These are phyloP conservation scores for Omphalotus guepiniiformis DNA, from an alignment of 768 basidiomycete species.

Conservation along the genomic window DNA sequence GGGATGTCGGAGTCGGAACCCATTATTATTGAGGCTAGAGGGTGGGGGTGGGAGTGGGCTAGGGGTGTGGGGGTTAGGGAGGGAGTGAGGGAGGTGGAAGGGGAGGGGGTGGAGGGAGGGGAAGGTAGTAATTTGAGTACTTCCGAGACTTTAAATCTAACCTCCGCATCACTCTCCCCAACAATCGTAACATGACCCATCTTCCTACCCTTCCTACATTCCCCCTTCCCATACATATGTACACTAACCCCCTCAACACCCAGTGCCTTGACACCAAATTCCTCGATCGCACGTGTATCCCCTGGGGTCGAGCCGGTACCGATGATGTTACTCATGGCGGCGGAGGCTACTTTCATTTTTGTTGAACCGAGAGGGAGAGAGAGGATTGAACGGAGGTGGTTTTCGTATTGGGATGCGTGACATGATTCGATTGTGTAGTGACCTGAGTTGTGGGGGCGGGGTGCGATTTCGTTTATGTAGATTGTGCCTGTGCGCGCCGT, in stretches of 20 bases:
- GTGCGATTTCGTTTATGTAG: conserved; percentile 95
- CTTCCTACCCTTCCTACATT: conserved; percentile 86
- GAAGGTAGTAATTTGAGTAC: too few relatives aligned
- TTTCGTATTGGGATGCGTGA: conserved; percentile 94
- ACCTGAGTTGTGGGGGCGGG: conserved; percentile 96
- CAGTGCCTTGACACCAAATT: too few relatives aligned
- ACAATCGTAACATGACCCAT: conserved; percentile 97
- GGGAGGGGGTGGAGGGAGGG: conserved; percentile 19
- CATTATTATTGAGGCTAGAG: conserved; percentile 94
- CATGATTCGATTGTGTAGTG: conserved; percentile 99
- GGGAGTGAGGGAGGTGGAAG: conserved; percentile 44
- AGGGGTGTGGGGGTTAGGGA: conserved; percentile 36
- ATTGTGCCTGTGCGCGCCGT: too few relatives aligned
- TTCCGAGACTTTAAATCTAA: conserved; percentile 63
- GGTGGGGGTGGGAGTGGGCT: conserved; percentile 58
- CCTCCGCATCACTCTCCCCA: conserved; percentile 73
- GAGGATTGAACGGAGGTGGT: conserved; percentile 93
- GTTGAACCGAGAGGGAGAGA: conserved; percentile 87
- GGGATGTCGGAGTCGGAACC: conserved; percentile 98
- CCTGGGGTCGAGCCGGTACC: conserved; percentile 35
- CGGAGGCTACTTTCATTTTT: conserved; percentile 77
- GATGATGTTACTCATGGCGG: conserved; percentile 93
- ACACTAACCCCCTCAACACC: conserved; percentile 68
- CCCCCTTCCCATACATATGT: conserved; percentile 94
- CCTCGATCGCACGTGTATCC: too few relatives aligned